Conservation (phyloP, 2,329 filamentous ascomycete genomes). For the Colletotrichum lupini region DNA sequence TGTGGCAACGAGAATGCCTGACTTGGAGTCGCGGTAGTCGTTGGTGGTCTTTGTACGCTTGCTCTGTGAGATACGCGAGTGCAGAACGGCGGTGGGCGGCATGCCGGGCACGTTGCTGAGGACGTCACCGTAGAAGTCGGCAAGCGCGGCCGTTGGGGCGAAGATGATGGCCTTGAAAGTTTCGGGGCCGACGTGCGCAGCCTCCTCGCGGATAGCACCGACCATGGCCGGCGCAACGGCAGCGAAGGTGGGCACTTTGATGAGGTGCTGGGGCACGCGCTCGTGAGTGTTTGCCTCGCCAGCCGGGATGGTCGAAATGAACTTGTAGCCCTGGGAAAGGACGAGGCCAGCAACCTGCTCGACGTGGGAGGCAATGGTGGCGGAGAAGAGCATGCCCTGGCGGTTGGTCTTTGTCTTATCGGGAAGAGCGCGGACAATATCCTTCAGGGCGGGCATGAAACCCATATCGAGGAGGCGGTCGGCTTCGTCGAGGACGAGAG, state of each 20-base stretch:
- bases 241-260: conserved; percentile 76
- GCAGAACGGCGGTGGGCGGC: conserved; percentile 57
- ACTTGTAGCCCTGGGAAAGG: conserved; percentile 78
- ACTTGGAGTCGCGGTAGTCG: conserved; percentile 63
- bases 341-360: conserved; percentile 77
- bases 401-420: conserved; percentile 66
- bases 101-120: conserved; percentile 53
- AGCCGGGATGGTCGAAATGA: conserved; percentile 81
- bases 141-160: conserved; percentile 69
- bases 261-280: conserved; percentile 77
- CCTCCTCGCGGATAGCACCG: conserved; percentile 63
- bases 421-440: conserved; percentile 79
- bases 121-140: conserved; percentile 61
- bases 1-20: conserved; percentile 72
- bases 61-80: conserved; percentile 62
- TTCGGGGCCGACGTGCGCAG: conserved; percentile 44
- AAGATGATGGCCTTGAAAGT: conserved; percentile 89
- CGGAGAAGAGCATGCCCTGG: conserved; percentile 86
- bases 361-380: conserved; percentile 84
- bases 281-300: conserved; percentile 83
- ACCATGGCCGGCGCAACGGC: conserved; percentile 72
- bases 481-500: conserved; percentile 85
- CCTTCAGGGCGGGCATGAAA: conserved; percentile 82
- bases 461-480: conserved; percentile 86
- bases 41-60: conserved; percentile 70